Base-by-base conservation (phyloP, 75 land plant genomes). In the Azolla pinnata region DNA sequence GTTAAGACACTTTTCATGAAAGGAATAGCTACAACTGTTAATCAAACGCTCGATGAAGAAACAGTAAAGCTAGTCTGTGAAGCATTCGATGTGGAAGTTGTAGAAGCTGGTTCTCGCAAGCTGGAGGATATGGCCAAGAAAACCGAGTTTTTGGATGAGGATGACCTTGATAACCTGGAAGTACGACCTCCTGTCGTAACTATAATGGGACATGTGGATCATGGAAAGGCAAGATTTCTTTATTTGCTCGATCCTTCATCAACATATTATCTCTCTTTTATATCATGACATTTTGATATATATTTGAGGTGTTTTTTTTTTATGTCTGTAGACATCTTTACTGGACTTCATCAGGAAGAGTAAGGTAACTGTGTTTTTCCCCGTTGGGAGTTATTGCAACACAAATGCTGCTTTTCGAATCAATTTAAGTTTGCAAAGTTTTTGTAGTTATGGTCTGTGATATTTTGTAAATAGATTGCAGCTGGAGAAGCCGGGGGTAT, bases 171-270 rank as follows among this genome's bases (percentile, higher is more conserved):
- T 59, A 74, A 72, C 26, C 79, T 95, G 54, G 74, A 84, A 49
- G 46, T 53, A 7, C 81, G 99, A 53, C 92, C 99, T 65, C 99
- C 99, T 48, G 84, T 95, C 24, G 67, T 95, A 5, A 95, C 99
- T 5, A 88, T 95, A 33, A 90, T 95, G 99, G 99, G 99, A 16
- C 99, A 95, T 69, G 99, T 95, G 10, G 99, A 95, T 73, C 99
- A 95, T 80, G 99, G 99, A 44, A 95, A 95, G 96, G 99, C 89
- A 67, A 31, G 46, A 33, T n/a, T 2, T 21, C 45, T 28, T 58
- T 27, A 38, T 46, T 4, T 2, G 14, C n/a, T n/a, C n/a, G n/a
- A n/a, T n/a, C n/a, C n/a, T n/a, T n/a, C n/a, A n/a, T n/a, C n/a
- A n/a, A n/a, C n/a, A n/a, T n/a, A n/a, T n/a, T n/a, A n/a, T n/a